Percentiles rank a stretch among this genome's conserved stretches.
Evolutionary conservation across 2,329 filamentous ascomycete genomes (phyloP).

Genomic region (Trichophyton mentagrophytes): DNA sequence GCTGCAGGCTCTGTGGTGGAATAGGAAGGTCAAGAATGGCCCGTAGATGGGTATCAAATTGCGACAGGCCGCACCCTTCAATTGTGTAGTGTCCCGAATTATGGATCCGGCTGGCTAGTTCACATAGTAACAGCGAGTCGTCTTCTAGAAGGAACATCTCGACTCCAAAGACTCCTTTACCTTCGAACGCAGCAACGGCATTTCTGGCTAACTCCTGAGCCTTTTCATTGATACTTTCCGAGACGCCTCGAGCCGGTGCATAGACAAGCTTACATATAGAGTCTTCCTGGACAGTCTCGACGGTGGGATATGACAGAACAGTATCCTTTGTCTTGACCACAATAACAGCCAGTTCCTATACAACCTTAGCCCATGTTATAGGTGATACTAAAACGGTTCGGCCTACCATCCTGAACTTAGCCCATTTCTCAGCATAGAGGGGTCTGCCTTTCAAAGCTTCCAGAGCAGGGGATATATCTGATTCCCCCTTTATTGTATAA

Average conservation of each 20-base stretch:
- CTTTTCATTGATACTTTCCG: constrained; percentile 45
- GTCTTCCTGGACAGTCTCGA: constrained; percentile 92
- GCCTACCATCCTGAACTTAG: constrained; percentile 56
- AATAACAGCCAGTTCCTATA: constrained; percentile 74
- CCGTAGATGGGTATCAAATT: constrained; percentile 81
- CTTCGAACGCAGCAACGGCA: constrained; percentile 67
- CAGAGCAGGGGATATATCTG: constrained; percentile 53
- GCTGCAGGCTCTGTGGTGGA: constrained; percentile 35
- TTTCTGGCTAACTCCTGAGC: constrained; percentile 67
- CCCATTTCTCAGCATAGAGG: constrained; percentile 83
- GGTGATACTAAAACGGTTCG: constrained; percentile 15
- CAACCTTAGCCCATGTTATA: neutral
- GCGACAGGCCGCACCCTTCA: constrained; percentile 76
- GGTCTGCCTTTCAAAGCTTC: constrained; percentile 54
- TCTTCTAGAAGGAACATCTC: constrained; percentile 84
- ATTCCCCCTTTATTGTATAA: constrained; percentile 48
- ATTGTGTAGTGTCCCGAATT: constrained; percentile 95
- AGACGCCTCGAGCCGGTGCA: constrained; percentile 63
- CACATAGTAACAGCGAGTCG: constrained; percentile 64
- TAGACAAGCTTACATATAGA: constrained; percentile 91
- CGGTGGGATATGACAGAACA: constrained; percentile 66
- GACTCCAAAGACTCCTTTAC: constrained; percentile 87
- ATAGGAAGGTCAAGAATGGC: constrained; percentile 65
- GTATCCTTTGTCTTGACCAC: constrained; percentile 76
- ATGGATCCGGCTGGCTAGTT: constrained; percentile 71